phyloP scores from a whole-genome alignment of 176 grass and related monocot genomes.

The Phoenix roebelenii region DNA sequence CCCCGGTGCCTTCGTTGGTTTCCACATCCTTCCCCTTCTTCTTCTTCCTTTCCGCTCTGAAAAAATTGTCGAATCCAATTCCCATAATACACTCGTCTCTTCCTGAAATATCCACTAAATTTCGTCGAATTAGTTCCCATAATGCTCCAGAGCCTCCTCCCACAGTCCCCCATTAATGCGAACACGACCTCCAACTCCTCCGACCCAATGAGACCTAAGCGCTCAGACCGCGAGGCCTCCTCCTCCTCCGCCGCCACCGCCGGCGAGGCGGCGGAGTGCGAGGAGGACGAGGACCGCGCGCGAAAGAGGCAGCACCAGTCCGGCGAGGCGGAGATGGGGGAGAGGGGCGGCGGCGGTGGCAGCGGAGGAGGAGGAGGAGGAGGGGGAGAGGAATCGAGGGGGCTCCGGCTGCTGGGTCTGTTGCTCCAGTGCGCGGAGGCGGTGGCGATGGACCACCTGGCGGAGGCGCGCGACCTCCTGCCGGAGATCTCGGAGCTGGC shows the following conservation, averaged over 20 bases:
- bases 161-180: constrained; percentile 25
- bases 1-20: too few species aligned
- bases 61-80: constrained; percentile 5
- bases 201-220: constrained; percentile 46
- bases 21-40: too few species aligned
- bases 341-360: background rate
- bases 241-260: constrained; percentile 5
- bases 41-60: too few species aligned
- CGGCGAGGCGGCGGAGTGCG: background rate
- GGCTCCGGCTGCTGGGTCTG: constrained; percentile 45
- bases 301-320: constrained; percentile 22
- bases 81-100: background rate
- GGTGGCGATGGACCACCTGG: constrained; percentile 43
- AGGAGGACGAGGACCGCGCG: background rate
- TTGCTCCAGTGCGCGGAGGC: constrained; percentile 82
- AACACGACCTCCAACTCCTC: background rate
- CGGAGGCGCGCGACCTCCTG: constrained; percentile 60
- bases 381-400: constrained; percentile 27
- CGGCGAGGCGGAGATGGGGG: background rate
- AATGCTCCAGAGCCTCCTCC: constrained; percentile 59
- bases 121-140: background rate
- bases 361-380: background rate
- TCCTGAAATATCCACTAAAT: constrained; percentile 8
- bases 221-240: constrained; percentile 19
- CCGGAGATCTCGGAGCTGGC: constrained; percentile 75